These are phyloP conservation scores for Jackrogersella multiformis DNA, from an alignment of 495 filamentous ascomycete genomes.

Conservation along the genomic window DNA sequence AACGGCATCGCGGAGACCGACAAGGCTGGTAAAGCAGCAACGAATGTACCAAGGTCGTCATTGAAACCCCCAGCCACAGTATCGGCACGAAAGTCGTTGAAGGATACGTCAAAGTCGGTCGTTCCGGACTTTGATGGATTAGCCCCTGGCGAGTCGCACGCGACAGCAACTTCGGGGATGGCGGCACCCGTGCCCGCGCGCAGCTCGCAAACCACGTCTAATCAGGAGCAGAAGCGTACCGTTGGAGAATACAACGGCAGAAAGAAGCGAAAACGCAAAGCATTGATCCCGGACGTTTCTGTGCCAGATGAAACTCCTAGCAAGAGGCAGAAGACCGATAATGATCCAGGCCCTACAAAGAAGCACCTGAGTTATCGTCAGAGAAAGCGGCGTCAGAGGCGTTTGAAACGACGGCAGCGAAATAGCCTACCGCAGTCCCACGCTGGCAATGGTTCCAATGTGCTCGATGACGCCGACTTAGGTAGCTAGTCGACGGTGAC, in stretches of 20 bases:
- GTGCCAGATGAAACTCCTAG: not conserved
- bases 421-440: not conserved
- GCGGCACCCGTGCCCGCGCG: not conserved
- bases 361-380: not conserved
- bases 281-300: not conserved
- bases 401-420: not conserved
- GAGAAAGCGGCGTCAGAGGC: not conserved
- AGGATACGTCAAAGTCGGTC: not conserved
- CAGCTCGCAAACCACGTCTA: not conserved
- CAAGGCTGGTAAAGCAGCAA: not conserved
- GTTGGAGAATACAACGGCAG: not conserved
- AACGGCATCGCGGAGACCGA: constrained; percentile 8
- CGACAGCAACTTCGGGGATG: not conserved
- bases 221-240: not conserved
- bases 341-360: not conserved
- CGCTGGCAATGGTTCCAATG: not conserved
- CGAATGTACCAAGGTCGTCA: not conserved
- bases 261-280: constrained; percentile 1
- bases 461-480: not conserved
- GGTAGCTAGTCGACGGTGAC: not conserved
- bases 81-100: not conserved
- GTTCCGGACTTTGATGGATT: not conserved
- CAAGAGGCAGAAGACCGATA: constrained; percentile 5
- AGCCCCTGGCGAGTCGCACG: not conserved
- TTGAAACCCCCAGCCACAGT: not conserved